Percentiles rank a stretch among this genome's conserved stretches.
These are phyloP conservation scores for Yarrowia yakushimensis DNA, from an alignment of 805 yeast species.

Conservation along the genomic window DNA sequence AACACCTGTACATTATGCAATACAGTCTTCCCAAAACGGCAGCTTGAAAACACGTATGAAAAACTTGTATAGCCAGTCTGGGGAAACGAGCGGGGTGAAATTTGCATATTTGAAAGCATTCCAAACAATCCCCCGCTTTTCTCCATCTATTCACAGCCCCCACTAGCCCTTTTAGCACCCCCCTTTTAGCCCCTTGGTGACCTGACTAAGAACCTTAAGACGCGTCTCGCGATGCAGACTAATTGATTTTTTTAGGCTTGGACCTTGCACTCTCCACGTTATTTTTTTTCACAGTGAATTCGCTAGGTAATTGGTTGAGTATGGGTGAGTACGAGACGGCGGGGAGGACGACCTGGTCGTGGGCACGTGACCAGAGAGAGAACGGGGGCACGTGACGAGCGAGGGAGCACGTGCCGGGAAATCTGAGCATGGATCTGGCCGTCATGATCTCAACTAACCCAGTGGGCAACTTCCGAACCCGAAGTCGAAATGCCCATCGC, in stretches of 20 bases:
- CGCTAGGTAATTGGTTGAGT: constrained; percentile 17
- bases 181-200: neutral
- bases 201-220: constrained; percentile 2
- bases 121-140: too few species aligned
- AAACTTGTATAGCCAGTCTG: neutral
- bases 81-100: neutral
- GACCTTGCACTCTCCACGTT: neutral
- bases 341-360: neutral
- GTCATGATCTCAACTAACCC: neutral
- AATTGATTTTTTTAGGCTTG: constrained; percentile 14
- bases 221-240: constrained; percentile 15
- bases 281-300: constrained; percentile 11
- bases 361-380: neutral
- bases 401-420: neutral
- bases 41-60: neutral
- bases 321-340: constrained; percentile 3
- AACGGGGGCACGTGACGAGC: too few species aligned
- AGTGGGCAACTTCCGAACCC: constrained; percentile 19
- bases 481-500: constrained; percentile 19
- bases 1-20: neutral
- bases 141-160: neutral
- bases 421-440: neutral
- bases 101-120: too few species aligned
- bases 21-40: constrained; percentile 7
- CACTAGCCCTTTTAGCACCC: neutral